A percentile compares a stretch with the other conserved stretches of the same genome.
phyloP scores from a whole-genome alignment of 2,329 filamentous ascomycete species.

The Aspergillus terreus region DNA sequence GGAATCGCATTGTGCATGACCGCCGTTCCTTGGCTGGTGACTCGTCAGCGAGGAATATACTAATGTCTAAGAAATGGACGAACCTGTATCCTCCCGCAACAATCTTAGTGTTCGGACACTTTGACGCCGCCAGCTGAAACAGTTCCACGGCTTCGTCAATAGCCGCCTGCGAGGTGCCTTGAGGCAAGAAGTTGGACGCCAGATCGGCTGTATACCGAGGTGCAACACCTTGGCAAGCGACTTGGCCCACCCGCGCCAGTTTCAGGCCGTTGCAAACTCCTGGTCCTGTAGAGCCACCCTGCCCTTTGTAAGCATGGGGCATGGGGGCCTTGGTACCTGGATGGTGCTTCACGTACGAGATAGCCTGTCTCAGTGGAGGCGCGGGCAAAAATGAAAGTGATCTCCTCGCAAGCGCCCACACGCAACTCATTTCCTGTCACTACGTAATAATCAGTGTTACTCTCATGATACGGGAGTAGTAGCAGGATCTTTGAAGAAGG shows the following conservation, averaged over 20 bases:
- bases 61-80: no score
- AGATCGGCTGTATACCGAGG: conserved; percentile 12
- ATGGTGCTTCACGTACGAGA: not conserved
- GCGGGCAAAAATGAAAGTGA: conserved; percentile 9
- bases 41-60: not conserved
- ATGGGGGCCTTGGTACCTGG: not conserved
- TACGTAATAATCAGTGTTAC: not conserved
- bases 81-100: conserved; percentile 14
- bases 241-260: not conserved
- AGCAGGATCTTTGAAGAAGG: not conserved
- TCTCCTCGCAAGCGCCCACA: conserved; percentile 3
- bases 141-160: conserved; percentile 10
- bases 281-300: conserved; percentile 7
- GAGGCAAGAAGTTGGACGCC: conserved; percentile 8
- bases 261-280: conserved; percentile 5
- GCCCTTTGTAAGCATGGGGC: not conserved
- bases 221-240: conserved; percentile 14
- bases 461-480: not conserved
- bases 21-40: conserved; percentile 39
- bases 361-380: conserved; percentile 8
- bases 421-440: conserved; percentile 4
- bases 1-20: conserved; percentile 40
- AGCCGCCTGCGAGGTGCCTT: conserved; percentile 6
- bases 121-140: conserved; percentile 9
- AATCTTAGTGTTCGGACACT: conserved; percentile 12